phyloP scores from a whole-genome alignment of 2,329 filamentous ascomycete species.

The Gnomoniopsis smithogilvyi region DNA sequence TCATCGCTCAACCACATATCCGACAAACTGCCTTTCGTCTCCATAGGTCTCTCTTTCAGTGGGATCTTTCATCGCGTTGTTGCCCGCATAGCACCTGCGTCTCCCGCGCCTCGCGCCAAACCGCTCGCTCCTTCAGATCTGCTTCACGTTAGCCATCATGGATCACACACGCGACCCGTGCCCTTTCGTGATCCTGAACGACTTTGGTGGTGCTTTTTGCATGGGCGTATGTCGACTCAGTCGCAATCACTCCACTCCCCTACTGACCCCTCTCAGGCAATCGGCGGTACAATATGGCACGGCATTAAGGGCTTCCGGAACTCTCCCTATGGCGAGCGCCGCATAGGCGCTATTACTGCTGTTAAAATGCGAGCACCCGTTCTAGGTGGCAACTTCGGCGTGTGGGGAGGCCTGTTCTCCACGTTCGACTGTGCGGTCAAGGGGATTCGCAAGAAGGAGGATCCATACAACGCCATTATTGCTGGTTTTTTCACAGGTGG shows the following conservation, averaged over 20 bases:
- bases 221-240: slow-evolving; percentile 73
- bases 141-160: slow-evolving; percentile 45
- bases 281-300: slow-evolving; percentile 87
- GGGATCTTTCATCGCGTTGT: neutral
- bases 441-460: slow-evolving; percentile 91
- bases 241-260: neutral
- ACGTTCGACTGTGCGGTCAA: slow-evolving; percentile 97
- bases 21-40: neutral
- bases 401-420: slow-evolving; percentile 94
- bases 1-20: neutral
- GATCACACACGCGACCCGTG: slow-evolving; percentile 97
- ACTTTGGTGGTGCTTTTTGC: slow-evolving; percentile 94
- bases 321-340: slow-evolving; percentile 86
- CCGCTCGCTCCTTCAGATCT: neutral
- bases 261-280: slow-evolving; percentile 47
- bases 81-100: neutral
- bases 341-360: slow-evolving; percentile 93
- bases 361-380: slow-evolving; percentile 97
- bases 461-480: slow-evolving; percentile 96
- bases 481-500: slow-evolving; percentile 97
- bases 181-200: slow-evolving; percentile 93
- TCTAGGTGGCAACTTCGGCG: slow-evolving; percentile 94
- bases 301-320: slow-evolving; percentile 93
- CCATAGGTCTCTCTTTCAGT: neutral
- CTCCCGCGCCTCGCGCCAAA: neutral